Percentiles rank a stretch among this genome's conserved stretches.
These are phyloP conservation scores for Larix sibirica DNA, from an alignment of 83 land plant genomes.

Conservation along the genomic window DNA sequence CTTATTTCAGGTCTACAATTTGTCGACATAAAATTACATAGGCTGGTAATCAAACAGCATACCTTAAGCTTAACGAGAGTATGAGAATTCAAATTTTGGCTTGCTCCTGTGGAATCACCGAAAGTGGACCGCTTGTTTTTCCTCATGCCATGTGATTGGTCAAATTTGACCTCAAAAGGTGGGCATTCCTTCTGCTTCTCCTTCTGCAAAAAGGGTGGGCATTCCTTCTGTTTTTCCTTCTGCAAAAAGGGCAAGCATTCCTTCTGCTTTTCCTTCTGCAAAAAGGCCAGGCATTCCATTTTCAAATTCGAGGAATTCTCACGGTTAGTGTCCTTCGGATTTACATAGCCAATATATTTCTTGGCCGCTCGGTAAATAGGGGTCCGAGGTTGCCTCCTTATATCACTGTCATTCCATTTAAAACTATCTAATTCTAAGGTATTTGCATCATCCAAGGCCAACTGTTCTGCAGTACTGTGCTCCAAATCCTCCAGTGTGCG, in stretches of 20 bases:
- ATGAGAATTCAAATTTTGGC: not conserved
- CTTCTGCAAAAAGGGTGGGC: not conserved
- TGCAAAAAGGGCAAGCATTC: not conserved
- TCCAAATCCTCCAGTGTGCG: slow-evolving; percentile 65
- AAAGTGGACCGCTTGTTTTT: slow-evolving; percentile 5
- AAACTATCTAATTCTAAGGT: not conserved
- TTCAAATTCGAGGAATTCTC: not conserved
- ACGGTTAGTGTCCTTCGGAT: not conserved
- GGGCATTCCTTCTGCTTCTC: not conserved
- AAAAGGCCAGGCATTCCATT: not conserved
- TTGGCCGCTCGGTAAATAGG: not conserved
- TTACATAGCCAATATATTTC: not conserved
- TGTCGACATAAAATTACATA: not conserved
- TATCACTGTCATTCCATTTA: not conserved
- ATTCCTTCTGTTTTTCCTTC: not conserved
- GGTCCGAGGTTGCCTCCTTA: slow-evolving; percentile 2
- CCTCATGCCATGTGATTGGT: not conserved
- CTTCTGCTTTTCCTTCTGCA: not conserved
- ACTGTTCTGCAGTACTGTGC: not conserved
- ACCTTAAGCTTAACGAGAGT: slow-evolving; percentile 4
- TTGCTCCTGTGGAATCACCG: not conserved
- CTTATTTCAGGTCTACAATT: not conserved
- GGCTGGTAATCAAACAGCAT: not conserved
- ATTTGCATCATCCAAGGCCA: not conserved
- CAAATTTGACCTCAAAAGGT: not conserved